Evolutionary conservation across 2,329 filamentous ascomycete species (phyloP).

Genomic region (Lachnellula arida): DNA sequence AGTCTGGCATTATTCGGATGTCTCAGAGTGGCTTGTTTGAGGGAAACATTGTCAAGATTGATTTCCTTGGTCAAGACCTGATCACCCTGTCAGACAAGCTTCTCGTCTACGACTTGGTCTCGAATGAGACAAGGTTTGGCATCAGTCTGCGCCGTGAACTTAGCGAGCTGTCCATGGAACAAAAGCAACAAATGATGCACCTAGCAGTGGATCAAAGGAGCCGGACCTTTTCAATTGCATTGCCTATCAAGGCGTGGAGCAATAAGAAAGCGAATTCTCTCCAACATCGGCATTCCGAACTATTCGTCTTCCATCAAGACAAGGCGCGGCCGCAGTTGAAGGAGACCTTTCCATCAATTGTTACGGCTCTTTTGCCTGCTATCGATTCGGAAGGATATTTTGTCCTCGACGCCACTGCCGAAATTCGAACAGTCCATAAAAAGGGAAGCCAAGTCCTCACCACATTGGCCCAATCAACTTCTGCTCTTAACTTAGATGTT

Average conservation of each 20-base stretch:
- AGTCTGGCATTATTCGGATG: slow-evolving; percentile 60
- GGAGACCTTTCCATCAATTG: slow-evolving; percentile 50
- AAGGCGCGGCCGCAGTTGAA: slow-evolving; percentile 55
- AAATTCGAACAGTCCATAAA: slow-evolving; percentile 60
- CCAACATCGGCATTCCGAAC: slow-evolving; percentile 41
- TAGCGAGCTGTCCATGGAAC: slow-evolving; percentile 30
- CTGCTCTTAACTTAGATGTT: slow-evolving; percentile 34
- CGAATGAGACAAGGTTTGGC: slow-evolving; percentile 67
- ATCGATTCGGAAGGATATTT: slow-evolving; percentile 67
- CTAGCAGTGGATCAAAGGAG: slow-evolving; percentile 67
- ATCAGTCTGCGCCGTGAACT: slow-evolving; percentile 48
- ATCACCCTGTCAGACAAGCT: slow-evolving; percentile 70
- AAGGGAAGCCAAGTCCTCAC: slow-evolving; percentile 51
- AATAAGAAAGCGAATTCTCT: slow-evolving; percentile 28
- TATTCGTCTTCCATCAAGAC: slow-evolving; percentile 64
- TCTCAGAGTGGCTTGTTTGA: slow-evolving; percentile 64
- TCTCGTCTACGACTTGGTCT: slow-evolving; percentile 78
- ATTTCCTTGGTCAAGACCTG: slow-evolving; percentile 68
- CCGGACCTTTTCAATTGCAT: slow-evolving; percentile 60
- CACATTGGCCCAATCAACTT: slow-evolving; percentile 52
- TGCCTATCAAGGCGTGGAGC: slow-evolving; percentile 31
- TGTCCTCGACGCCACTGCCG: slow-evolving; percentile 69
- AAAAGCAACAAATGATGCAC: slow-evolving; percentile 49
- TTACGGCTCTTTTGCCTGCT: slow-evolving; percentile 63
- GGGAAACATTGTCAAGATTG: slow-evolving; percentile 61